These are phyloP conservation scores for Cryptococcus sp. DNA, from an alignment of 1,284 basidiomycete species.

Conservation along the genomic window DNA sequence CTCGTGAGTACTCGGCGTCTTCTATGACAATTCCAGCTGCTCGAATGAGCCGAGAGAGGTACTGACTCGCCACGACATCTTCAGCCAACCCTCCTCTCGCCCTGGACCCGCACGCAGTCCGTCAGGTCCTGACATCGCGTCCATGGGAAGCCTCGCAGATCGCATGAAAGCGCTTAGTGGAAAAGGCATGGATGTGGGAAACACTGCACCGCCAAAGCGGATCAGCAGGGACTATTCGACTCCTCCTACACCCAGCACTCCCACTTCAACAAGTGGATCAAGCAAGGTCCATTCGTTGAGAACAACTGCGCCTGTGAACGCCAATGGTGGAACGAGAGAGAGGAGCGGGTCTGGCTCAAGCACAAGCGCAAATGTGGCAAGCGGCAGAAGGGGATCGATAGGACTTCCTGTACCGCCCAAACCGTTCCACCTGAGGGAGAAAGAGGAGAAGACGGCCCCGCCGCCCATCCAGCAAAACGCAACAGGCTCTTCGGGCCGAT, in stretches of 20 bases:
- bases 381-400: not conserved
- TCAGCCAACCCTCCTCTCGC: conserved; percentile 7
- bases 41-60: not conserved
- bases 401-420: conserved; percentile 6
- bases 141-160: conserved; percentile 51
- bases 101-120: conserved; percentile 17
- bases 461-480: conserved; percentile 12
- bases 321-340: not conserved
- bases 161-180: conserved; percentile 51
- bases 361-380: conserved; percentile 2
- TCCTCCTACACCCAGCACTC: conserved; percentile 7
- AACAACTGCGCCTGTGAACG: conserved; percentile 3
- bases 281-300: conserved; percentile 9
- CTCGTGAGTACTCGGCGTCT: not conserved
- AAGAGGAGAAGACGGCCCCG: conserved; percentile 6
- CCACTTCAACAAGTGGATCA: conserved; percentile 1
- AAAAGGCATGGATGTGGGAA: conserved; percentile 49
- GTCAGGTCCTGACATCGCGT: conserved; percentile 27
- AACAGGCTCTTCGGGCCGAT: conserved; percentile 31
- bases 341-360: conserved; percentile 18
- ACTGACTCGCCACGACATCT: not conserved
- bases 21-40: not conserved
- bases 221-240: conserved; percentile 32
- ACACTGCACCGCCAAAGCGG: conserved; percentile 26
- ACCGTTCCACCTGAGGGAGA: not conserved